A percentile compares a stretch with the other conserved stretches of the same genome.
Evolutionary conservation across 208 protist species (phyloP).

Genomic region (Entamoeba histolytica): DNA sequence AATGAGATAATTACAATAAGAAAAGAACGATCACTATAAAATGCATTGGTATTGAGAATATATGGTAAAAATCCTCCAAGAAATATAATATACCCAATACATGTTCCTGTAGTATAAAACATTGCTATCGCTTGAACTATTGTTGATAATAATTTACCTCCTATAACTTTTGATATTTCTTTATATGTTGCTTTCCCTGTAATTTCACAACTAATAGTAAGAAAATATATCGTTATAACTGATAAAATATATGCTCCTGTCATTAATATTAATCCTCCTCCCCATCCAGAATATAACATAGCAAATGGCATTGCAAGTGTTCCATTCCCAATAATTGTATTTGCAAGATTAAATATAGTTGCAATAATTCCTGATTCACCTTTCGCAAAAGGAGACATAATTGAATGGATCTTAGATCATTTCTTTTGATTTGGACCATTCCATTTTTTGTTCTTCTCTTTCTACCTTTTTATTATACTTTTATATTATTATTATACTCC

Average conservation of each 20-base stretch:
- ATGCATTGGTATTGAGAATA: background rate
- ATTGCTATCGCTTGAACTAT: background rate
- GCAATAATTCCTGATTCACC: background rate
- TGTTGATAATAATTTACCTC: background rate
- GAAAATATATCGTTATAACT: background rate
- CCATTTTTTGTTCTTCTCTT: too few relatives aligned
- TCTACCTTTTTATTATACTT: too few relatives aligned
- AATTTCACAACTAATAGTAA: background rate
- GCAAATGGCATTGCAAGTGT: background rate
- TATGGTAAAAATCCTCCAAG: background rate
- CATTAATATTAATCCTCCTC: background rate
- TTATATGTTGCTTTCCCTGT: background rate
- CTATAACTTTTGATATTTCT: background rate
- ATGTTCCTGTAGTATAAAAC: background rate
- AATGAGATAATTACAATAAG: background rate
- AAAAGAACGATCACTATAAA: background rate
- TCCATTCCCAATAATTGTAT: background rate
- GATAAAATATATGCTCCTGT: background rate
- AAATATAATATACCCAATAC: background rate
- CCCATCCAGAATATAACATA: background rate
- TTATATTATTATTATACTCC: too few relatives aligned
- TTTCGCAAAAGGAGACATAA: background rate
- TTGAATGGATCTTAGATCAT: too few relatives aligned
- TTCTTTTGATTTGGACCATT: too few relatives aligned
- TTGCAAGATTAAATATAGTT: background rate